Conservation (phyloP, 1,284 basidiomycete species). For the Melampsora larici-populina region DNA sequence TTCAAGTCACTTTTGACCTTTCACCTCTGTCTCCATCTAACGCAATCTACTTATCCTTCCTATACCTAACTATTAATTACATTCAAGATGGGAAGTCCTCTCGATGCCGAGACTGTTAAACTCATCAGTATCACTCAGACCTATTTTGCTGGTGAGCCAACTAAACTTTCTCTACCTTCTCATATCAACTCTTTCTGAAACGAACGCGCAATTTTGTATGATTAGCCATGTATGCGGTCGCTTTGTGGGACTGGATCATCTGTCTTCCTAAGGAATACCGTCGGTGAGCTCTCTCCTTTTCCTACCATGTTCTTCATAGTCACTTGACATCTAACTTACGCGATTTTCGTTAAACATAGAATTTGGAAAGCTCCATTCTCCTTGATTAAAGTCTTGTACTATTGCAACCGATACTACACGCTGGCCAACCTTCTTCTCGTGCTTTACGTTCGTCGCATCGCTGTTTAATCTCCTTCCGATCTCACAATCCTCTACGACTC, state of each 20-base stretch:
- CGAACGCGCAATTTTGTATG: not conserved
- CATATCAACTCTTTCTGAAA: not conserved
- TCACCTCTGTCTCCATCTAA: no score
- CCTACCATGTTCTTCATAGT: not conserved
- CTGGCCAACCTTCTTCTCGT: slow-evolving; percentile 39
- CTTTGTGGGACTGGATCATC: slow-evolving; percentile 41
- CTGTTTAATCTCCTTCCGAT: not conserved
- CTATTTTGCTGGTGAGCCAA: slow-evolving; percentile 34
- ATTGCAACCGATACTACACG: slow-evolving; percentile 40
- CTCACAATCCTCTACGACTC: not conserved
- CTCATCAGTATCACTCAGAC: slow-evolving; percentile 40
- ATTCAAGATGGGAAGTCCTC: slow-evolving; percentile 21
- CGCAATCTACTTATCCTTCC: no score
- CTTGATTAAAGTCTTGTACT: slow-evolving; percentile 38
- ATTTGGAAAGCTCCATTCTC: slow-evolving; percentile 41
- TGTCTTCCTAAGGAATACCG: slow-evolving; percentile 40
- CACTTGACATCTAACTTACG: not conserved
- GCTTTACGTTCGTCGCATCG: slow-evolving; percentile 24
- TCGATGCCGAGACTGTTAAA: slow-evolving; percentile 28
- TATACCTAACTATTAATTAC: not conserved
- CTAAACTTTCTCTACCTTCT: not conserved
- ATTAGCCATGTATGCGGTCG: slow-evolving; percentile 41
- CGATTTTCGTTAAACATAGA: slow-evolving; percentile 5
- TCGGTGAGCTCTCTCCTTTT: slow-evolving; percentile 6
- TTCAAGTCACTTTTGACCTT: no score